Evolutionary conservation across 345 rosid species (phyloP).

Genomic region (Eucalyptus curtisii): DNA sequence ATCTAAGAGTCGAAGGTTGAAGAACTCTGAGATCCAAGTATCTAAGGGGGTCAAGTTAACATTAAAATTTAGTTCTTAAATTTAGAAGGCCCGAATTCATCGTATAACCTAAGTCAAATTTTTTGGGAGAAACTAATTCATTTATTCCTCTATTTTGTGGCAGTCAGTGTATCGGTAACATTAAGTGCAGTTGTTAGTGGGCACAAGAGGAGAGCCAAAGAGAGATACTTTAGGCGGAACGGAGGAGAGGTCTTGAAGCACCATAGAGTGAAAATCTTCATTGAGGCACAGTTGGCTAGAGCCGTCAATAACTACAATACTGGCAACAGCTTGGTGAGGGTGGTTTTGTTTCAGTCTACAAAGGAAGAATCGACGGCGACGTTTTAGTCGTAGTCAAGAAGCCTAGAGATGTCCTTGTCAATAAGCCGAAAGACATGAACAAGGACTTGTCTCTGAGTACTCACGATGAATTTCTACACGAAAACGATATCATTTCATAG

Average conservation of each 20-base stretch:
- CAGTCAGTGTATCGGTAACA: background rate
- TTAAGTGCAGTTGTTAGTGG: background rate
- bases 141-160: background rate
- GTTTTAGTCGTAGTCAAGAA: background rate
- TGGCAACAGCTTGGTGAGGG: background rate
- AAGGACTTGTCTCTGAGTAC: background rate
- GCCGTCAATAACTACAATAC: background rate
- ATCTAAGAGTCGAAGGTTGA: no score
- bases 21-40: background rate
- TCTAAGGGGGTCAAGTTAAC: no score
- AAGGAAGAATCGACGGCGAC: background rate
- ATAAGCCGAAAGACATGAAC: background rate
- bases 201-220: background rate
- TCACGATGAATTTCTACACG: background rate
- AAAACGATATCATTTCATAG: background rate
- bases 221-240: background rate
- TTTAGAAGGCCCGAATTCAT: no score
- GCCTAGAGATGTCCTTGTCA: background rate
- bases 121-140: background rate
- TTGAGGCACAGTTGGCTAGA: background rate
- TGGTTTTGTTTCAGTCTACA: background rate
- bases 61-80: no score
- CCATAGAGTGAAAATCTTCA: background rate
- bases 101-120: no score
- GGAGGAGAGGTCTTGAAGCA: background rate